phyloP scores from a whole-genome alignment of 495 filamentous ascomycete species.

The Aspergillus ellipticus region DNA sequence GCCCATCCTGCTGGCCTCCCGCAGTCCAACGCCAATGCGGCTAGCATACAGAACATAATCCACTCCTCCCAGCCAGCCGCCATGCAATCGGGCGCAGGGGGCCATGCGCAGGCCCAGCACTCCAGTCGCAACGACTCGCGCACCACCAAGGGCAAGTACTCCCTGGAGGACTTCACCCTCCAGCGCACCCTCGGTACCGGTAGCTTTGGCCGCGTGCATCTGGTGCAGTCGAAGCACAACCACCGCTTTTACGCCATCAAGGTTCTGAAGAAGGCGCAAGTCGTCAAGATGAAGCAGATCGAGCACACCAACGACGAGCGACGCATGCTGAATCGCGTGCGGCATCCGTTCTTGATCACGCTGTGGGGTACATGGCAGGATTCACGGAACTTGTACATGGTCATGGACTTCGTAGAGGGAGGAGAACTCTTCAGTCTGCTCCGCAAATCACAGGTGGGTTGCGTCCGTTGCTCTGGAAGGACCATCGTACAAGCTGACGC shows the following conservation, averaged over 20 bases:
- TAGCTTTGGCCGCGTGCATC: constrained; percentile 92
- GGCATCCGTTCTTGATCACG: constrained; percentile 95
- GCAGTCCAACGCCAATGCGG: constrained; percentile 33
- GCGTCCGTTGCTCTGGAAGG: not conserved
- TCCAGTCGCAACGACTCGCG: constrained; percentile 43
- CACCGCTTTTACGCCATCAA: constrained; percentile 97
- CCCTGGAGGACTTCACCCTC: constrained; percentile 80
- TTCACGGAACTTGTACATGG: constrained; percentile 94
- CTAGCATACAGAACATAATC: constrained; percentile 45
- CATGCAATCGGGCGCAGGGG: constrained; percentile 8
- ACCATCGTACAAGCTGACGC: not conserved
- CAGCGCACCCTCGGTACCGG: constrained; percentile 91
- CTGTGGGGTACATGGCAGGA: constrained; percentile 99
- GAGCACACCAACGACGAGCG: constrained; percentile 99
- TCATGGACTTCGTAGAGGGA: constrained; percentile 99
- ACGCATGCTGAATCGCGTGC: constrained; percentile 88
- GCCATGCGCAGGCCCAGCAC: constrained; percentile 15
- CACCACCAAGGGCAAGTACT: constrained; percentile 96
- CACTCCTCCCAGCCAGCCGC: constrained; percentile 30
- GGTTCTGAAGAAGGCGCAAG: constrained; percentile 95
- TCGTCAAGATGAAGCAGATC: constrained; percentile 99
- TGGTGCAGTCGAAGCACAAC: constrained; percentile 96
- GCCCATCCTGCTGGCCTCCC: constrained; percentile 17
- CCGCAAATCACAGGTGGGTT: constrained; percentile 89
- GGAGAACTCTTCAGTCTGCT: constrained; percentile 94